Evolutionary conservation across 1,284 basidiomycete species (phyloP).

Genomic region (Pseudomicrostroma phylloplanum): DNA sequence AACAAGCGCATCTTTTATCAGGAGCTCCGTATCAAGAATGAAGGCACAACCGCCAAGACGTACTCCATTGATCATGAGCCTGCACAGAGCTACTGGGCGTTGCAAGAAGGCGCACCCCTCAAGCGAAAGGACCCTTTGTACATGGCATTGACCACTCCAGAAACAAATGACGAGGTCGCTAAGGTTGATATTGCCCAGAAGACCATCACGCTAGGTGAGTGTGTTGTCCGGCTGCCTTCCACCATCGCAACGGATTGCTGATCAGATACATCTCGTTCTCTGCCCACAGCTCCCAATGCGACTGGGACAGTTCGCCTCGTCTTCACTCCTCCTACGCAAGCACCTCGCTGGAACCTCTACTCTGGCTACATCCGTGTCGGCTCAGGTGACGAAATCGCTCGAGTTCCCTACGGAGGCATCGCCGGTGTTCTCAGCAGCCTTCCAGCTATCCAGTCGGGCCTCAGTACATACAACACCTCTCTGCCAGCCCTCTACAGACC

Average conservation of each 20-base stretch:
- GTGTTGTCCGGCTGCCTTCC: no score
- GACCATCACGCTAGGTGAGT: neutral
- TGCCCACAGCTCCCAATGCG: neutral
- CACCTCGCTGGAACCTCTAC: neutral
- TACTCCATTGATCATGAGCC: neutral
- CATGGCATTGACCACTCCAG: neutral
- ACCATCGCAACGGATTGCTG: no score
- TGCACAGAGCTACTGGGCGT: neutral
- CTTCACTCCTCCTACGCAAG: neutral
- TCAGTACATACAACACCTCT: neutral
- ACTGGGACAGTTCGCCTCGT: neutral
- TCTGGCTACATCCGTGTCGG: neutral
- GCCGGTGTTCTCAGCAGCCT: neutral
- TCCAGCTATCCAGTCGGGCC: neutral
- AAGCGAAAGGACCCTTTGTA: neutral
- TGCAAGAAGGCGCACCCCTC: neutral
- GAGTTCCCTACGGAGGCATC: neutral
- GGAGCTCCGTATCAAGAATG: neutral
- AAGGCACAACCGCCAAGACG: neutral
- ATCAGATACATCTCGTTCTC: no score
- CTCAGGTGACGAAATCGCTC: neutral
- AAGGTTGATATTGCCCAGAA: neutral
- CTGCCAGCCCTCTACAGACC: neutral
- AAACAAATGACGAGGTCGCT: neutral
- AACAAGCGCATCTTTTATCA: neutral